Evolutionary conservation across 1,284 basidiomycete species (phyloP).

Genomic region (Pascua guehoae): DNA sequence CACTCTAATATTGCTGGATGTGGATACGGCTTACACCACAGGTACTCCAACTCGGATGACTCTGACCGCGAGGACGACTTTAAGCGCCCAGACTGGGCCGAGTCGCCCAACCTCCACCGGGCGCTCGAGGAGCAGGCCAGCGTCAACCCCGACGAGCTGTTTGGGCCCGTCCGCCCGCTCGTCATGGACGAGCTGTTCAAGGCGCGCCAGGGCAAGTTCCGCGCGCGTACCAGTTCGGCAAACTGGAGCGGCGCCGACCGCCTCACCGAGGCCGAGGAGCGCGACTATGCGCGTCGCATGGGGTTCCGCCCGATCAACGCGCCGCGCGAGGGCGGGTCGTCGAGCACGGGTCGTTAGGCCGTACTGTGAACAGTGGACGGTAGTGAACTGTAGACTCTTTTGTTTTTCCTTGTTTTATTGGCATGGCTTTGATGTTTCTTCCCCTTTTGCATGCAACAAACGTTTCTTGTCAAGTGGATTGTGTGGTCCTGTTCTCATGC

Average conservation of each 20-base stretch:
- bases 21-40: too few relatives aligned
- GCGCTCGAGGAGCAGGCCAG: conserved; percentile 74
- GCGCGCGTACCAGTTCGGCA: conserved; percentile 83
- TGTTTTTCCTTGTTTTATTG: too few relatives aligned
- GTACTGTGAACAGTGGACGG: too few relatives aligned
- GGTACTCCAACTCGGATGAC: conserved; percentile 88
- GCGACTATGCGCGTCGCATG: conserved; percentile 83
- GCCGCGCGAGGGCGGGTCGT: conserved; percentile 7
- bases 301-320: conserved; percentile 59
- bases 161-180: conserved; percentile 76
- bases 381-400: too few relatives aligned
- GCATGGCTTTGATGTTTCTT: too few relatives aligned
- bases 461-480: too few relatives aligned
- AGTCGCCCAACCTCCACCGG: conserved; percentile 74
- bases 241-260: conserved; percentile 87
- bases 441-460: too few relatives aligned
- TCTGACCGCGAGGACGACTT: conserved; percentile 62
- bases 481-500: too few relatives aligned
- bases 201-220: conserved; percentile 62
- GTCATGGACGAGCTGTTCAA: conserved; percentile 67
- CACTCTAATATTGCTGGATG: too few relatives aligned
- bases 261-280: conserved; percentile 74
- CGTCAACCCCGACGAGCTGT: conserved; percentile 87
- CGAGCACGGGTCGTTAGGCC: too few relatives aligned
- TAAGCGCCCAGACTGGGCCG: conserved; percentile 75